Conservation (phyloP, 164 flowering plant genomes). For the Akebia trifoliata region DNA sequence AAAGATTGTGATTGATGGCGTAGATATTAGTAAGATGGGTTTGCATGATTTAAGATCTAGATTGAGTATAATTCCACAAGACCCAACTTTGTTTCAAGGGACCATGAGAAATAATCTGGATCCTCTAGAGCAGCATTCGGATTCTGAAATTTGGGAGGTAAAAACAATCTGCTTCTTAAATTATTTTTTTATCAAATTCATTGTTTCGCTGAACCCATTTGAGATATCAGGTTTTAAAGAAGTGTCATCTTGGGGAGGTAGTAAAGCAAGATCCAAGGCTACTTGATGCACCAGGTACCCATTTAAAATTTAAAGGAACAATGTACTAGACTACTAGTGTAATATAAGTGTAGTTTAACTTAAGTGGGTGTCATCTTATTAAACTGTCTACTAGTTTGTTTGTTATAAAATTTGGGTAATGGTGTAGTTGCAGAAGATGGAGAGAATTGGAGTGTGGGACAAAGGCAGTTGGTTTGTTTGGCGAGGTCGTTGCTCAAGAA, state of each 20-base stretch:
- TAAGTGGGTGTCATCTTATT: not conserved
- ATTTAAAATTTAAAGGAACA: not conserved
- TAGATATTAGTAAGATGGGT: conserved; percentile 53
- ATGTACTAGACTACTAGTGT: not conserved
- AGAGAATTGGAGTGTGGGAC: conserved; percentile 87
- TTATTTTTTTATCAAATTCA: not conserved
- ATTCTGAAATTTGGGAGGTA: conserved; percentile 73
- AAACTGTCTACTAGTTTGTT: not conserved
- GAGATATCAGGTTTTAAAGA: conserved; percentile 43
- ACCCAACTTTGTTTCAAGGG: conserved; percentile 68
- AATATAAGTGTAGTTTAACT: not conserved
- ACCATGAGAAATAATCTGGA: conserved; percentile 65
- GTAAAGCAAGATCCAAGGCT: conserved; percentile 49
- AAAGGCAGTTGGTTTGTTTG: conserved; percentile 76
- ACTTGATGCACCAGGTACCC: conserved; percentile 68
- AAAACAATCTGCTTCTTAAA: not conserved
- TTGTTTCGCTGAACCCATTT: conserved; percentile 1
- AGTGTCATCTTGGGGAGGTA: conserved; percentile 49
- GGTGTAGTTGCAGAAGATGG: conserved; percentile 82
- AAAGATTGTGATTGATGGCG: conserved; percentile 56
- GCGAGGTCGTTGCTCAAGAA: conserved; percentile 69
- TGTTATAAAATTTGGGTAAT: not conserved
- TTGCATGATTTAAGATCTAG: conserved; percentile 68
- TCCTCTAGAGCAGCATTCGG: conserved; percentile 61
- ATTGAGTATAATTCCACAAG: too few relatives aligned